phyloP scores from a whole-genome alignment of 75 land plant genomes.

The Selaginella tamariscina region DNA sequence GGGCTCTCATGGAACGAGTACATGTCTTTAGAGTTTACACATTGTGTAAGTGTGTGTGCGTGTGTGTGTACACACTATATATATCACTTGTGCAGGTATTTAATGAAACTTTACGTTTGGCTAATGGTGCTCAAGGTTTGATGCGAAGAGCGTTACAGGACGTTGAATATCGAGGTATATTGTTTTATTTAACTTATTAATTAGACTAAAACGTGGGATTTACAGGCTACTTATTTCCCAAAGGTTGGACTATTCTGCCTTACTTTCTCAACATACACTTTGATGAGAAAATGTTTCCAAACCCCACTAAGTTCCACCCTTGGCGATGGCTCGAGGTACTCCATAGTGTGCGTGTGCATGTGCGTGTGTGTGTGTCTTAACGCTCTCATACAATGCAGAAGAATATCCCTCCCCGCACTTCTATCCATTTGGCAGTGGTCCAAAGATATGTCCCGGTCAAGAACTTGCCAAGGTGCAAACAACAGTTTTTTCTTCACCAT shows the following conservation, averaged over 20 bases:
- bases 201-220: not conserved
- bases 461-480: constrained; percentile 73
- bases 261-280: constrained; percentile 63
- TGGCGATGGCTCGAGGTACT: constrained; percentile 78
- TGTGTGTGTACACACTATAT: not conserved
- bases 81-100: constrained; percentile 47
- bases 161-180: constrained; percentile 55
- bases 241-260: constrained; percentile 91
- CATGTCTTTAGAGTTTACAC: constrained; percentile 77
- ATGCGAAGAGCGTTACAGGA: constrained; percentile 69
- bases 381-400: not conserved
- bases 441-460: constrained; percentile 62
- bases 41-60: constrained; percentile 39
- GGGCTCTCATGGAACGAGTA: constrained; percentile 76
- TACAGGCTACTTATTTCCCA: constrained; percentile 64
- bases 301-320: constrained; percentile 71
- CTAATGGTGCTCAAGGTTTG: constrained; percentile 70
- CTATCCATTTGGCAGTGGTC: constrained; percentile 74
- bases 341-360: too few relatives aligned
- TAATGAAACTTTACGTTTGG: constrained; percentile 76
- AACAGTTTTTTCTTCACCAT: constrained; percentile 68
- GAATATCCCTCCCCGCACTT: constrained; percentile 16
- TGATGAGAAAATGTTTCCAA: constrained; percentile 43
- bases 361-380: too few relatives aligned
- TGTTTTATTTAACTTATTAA: not conserved